phyloP scores from a whole-genome alignment of 2,329 filamentous ascomycete genomes.

The Alternaria longipes region DNA sequence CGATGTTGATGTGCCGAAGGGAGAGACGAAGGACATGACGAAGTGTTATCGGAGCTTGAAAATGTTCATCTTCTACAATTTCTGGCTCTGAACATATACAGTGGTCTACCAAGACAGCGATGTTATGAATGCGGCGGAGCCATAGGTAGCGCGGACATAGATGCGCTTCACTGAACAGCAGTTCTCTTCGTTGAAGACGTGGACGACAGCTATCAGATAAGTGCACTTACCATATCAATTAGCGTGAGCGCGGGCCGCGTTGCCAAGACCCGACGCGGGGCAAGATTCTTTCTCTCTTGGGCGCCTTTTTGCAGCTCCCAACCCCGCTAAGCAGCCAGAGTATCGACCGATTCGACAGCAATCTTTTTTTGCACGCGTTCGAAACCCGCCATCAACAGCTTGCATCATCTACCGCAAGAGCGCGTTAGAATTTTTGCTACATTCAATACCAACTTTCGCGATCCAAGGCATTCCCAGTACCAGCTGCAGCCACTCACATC shows the following conservation, averaged over 20 bases:
- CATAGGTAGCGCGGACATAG: not conserved
- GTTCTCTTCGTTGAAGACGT: not conserved
- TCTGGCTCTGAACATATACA: not conserved
- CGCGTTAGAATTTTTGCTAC: not conserved
- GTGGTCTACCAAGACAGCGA: not conserved
- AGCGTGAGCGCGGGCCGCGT: constrained; percentile 11
- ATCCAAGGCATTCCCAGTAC: constrained; percentile 1
- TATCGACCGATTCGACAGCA: constrained; percentile 18
- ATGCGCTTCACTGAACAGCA: not conserved
- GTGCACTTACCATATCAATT: constrained; percentile 1
- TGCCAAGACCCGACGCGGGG: constrained; percentile 17
- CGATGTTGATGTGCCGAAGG: constrained; percentile 78
- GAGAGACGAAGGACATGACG: constrained; percentile 61
- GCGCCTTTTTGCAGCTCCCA: constrained; percentile 17
- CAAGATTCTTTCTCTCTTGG: constrained; percentile 9
- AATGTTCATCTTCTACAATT: constrained; percentile 22
- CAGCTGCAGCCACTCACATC: constrained; percentile 14
- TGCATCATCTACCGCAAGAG: not conserved
- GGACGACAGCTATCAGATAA: not conserved
- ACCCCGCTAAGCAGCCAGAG: constrained; percentile 26
- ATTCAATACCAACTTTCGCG: not conserved
- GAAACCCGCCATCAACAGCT: constrained; percentile 14
- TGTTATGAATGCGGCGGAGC: not conserved
- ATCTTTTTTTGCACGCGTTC: constrained; percentile 17
- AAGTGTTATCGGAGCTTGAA: constrained; percentile 18